phyloP scores from a whole-genome alignment of 2,329 filamentous ascomycete species.

The Knoxdaviesia capensis region DNA sequence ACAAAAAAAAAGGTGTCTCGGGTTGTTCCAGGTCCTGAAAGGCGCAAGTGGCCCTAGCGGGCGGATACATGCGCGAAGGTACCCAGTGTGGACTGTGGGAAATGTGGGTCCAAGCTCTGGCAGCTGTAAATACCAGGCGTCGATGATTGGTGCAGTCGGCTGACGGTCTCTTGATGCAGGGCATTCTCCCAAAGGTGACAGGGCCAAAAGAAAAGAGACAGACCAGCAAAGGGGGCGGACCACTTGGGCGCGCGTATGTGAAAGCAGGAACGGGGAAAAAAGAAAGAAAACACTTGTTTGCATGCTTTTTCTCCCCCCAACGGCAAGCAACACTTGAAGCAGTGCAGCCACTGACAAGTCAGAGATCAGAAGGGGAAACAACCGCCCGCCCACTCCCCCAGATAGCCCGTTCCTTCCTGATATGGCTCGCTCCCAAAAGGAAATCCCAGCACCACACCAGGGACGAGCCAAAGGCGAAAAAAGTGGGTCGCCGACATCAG shows the following conservation, averaged over 20 bases:
- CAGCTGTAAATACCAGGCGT: no score
- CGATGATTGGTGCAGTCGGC: no score
- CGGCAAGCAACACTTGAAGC: neutral
- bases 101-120: no score
- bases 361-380: neutral
- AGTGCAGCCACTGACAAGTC: neutral
- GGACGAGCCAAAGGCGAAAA: neutral
- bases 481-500: no score
- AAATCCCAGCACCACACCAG: neutral
- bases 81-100: no score
- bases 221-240: no score
- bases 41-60: no score
- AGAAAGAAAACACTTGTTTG: neutral
- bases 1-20: neutral
- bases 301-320: neutral
- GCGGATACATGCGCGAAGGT: no score
- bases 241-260: neutral
- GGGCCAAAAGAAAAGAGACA: no score
- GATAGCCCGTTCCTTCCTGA: neutral
- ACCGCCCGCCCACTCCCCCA: neutral
- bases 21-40: no score
- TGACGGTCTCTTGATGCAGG: no score
- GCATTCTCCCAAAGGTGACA: no score
- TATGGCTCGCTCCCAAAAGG: neutral
- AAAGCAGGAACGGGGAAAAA: slow-evolving; percentile 1